A percentile compares a stretch with the other conserved stretches of the same genome.
phyloP scores from a whole-genome alignment of 2,329 filamentous ascomycete species.

The Sporothrix brasiliensis region DNA sequence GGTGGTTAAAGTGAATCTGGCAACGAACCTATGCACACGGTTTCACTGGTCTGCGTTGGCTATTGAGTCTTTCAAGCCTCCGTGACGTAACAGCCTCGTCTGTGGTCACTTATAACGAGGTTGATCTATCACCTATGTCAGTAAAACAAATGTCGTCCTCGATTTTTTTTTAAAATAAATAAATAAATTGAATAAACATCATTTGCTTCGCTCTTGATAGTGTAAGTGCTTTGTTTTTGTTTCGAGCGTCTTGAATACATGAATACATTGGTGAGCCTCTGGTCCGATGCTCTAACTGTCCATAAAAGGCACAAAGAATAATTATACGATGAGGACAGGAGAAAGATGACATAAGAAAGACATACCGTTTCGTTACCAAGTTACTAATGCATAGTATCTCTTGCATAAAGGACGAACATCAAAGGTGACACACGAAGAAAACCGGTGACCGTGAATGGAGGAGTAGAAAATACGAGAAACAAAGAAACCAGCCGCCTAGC shows the following conservation, averaged over 20 bases:
- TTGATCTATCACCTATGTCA: background rate
- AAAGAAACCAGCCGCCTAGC: conserved; percentile 9
- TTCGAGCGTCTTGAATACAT: conserved; percentile 20
- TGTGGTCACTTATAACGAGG: background rate
- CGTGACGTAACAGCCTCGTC: background rate
- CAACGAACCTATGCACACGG: background rate
- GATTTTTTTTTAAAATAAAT: background rate
- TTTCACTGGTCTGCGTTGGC: background rate
- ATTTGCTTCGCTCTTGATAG: background rate
- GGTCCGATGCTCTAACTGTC: background rate
- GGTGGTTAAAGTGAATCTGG: background rate
- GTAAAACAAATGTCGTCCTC: background rate
- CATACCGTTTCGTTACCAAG: conserved; percentile 19
- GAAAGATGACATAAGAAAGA: conserved; percentile 18
- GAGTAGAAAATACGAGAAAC: background rate
- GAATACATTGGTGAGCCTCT: conserved; percentile 7
- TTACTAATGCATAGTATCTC: conserved; percentile 10
- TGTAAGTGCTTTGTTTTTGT: background rate
- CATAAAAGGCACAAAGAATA: conserved; percentile 14
- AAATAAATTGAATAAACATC: background rate
- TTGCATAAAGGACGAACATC: conserved; percentile 6
- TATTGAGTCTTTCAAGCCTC: background rate
- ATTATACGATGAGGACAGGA: background rate
- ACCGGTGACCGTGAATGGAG: background rate
- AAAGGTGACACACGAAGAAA: background rate